Evolutionary conservation across 73 alveolate genomes (phyloP), one percentile per base, ranked within the genome.

Genomic region (Paramecium sexaurelia): DNA sequence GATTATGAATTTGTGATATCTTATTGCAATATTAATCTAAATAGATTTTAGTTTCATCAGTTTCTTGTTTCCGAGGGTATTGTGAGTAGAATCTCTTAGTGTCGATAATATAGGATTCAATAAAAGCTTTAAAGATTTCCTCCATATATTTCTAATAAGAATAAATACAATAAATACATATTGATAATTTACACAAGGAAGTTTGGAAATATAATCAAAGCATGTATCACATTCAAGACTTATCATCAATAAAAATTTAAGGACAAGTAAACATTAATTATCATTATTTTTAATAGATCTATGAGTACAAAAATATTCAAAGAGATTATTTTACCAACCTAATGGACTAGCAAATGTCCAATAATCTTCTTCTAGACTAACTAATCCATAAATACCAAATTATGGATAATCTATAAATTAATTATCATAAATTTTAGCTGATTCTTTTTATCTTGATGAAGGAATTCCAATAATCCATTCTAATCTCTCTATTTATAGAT

Each of bases 381-480:
- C 9, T 13, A 78, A 45, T 78, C 90, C 90, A 78, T 78, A 78
- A 3, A 78, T 9, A 22, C 90, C 90, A 43, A 78, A 78, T 37
- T 20, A 8, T 40, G 90, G 90, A 39, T 29, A 41, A 5, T 78
- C 90, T 7, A 24, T 26, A 5, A 71, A 33, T 71, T 78, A 36
- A 24, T 3, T 45, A 78, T 78, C 90, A 39, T 41, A 41, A 2
- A 78, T 47, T 78, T 45, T 39, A 20, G 17, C 29, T 20, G 90
- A 19, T 13, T 32, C 55, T 24, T 78, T 78, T 6, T 78, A 9
- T 78, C 41, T 78, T 2, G 73, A 17, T n/a, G 68, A 78, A 8
- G 68, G 73, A 3, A 78, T 78, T 17, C 90, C 90, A 7, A 78
- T 13, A 11, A 78, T 6, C 90, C 90, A 78, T 45, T 78, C 90